Evolutionary conservation across 2,329 filamentous ascomycete genomes (phyloP).

Genomic region (Xylogone sp.): DNA sequence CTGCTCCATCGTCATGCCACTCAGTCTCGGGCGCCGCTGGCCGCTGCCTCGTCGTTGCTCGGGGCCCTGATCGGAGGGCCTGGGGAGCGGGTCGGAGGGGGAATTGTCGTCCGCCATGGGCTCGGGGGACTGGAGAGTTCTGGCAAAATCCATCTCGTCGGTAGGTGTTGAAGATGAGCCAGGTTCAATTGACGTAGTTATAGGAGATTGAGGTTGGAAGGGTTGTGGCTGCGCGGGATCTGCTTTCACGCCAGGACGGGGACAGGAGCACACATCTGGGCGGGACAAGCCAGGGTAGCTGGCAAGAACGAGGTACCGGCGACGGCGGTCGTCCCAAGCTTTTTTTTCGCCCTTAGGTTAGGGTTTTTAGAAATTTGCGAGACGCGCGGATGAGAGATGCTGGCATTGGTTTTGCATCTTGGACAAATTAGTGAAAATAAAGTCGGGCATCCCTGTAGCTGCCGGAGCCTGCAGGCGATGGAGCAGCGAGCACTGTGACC

Average conservation of each 20-base stretch:
- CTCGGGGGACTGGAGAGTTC: not conserved
- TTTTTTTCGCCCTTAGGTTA: too few relatives aligned
- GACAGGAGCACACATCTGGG: too few relatives aligned
- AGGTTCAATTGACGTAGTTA: not conserved
- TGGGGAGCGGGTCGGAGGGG: constrained; percentile 1
- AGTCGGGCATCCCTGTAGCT: not conserved
- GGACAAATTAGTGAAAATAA: not conserved
- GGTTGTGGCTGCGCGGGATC: constrained; percentile 10
- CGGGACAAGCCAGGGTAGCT: too few relatives aligned
- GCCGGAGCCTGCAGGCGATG: not conserved
- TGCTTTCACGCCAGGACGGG: not conserved
- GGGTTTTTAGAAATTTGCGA: not conserved
- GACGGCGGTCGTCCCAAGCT: too few relatives aligned
- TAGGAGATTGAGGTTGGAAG: constrained; percentile 6
- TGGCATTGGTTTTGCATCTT: not conserved
- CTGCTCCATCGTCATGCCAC: constrained; percentile 23
- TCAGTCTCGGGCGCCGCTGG: constrained; percentile 6
- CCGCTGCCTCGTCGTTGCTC: constrained; percentile 8
- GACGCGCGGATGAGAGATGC: not conserved
- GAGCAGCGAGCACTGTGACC: not conserved
- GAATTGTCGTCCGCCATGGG: not conserved
- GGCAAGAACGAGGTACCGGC: too few relatives aligned
- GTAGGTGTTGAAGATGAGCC: not conserved
- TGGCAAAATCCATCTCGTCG: not conserved
- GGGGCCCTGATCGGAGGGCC: constrained; percentile 4